Base-by-base conservation (phyloP, 2,329 filamentous ascomycete species). In the Alternaria arborescens region DNA sequence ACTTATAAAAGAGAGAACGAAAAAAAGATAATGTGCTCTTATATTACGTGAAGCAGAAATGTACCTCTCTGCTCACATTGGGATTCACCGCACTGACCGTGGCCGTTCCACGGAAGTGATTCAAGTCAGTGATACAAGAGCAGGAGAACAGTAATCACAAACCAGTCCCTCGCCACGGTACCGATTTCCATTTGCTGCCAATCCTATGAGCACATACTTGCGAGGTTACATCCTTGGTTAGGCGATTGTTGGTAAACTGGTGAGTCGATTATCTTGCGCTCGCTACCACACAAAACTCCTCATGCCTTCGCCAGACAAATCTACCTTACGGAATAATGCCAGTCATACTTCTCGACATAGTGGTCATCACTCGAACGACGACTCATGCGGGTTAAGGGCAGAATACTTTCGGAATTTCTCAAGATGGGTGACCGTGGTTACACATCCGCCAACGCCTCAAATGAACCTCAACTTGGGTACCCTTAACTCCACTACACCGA, bases 361-460 rank as follows among this genome's bases (percentile, higher is more conserved):
- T 36, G 36, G 16, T 24, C 16, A n/a, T 30, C 4, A 38, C 20
- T 14, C 8, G 16, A 6, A 54, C 36, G 26, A 34, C 30, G 24
- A 42, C 20, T 20, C 14, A 40, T 20, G 30, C n/a, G 14, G 8
- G 24, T 14, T 16, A 16, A 20, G 44, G 41, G 42, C 14, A 8
- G 38, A 12, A 16, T 22, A 16, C 14, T 38, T 26, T 16, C 22
- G 28, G 20, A 24, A 46, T 36, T 11, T 22, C 11, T 12, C 14
- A 4, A 53, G 26, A 4, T 34, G 14, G 18, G 41, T 36, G 12
- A 8, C 32, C 43, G 18, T 32, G 14, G 43, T 41, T 24, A 34
- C 14, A 14, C 48, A 22, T 55, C 34, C 34, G 43, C 34, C 43
- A 57, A 57, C 40, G 55, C 55, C 47, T 16, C 30, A 32, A 57